Conservation (phyloP, 2,329 filamentous ascomycete genomes). For the Monilinia vaccinii-corymbosi region DNA sequence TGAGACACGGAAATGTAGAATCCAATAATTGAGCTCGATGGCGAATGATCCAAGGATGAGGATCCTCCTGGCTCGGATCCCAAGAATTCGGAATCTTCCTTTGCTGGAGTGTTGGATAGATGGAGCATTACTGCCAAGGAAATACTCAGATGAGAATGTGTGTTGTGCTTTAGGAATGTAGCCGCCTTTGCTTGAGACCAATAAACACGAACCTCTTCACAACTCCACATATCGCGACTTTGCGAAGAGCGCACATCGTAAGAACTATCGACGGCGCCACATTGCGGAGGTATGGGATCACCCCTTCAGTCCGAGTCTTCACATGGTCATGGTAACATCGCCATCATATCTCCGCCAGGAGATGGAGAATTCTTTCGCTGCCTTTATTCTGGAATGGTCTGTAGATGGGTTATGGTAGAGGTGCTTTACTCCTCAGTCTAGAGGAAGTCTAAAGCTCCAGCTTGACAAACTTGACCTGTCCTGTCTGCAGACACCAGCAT, state of each 20-base stretch:
- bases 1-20: not conserved
- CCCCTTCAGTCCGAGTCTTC: not conserved
- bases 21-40: not conserved
- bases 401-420: not conserved
- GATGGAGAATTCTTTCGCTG: not conserved
- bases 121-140: not conserved
- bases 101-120: not conserved
- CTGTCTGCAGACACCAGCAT: too few species aligned
- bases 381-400: not conserved
- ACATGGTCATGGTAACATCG: not conserved
- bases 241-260: not conserved
- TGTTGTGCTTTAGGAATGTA: not conserved
- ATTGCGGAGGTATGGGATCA: not conserved
- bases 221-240: not conserved
- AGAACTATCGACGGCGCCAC: not conserved
- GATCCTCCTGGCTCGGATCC: not conserved
- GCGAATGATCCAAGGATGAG: not conserved
- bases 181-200: not conserved
- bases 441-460: not conserved
- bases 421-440: not conserved
- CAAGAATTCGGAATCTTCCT: not conserved
- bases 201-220: not conserved
- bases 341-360: not conserved
- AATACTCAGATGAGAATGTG: not conserved
- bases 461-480: not conserved